These are phyloP conservation scores for Knufia petricola DNA, from an alignment of 2,329 filamentous ascomycete species.

Conservation along the genomic window DNA sequence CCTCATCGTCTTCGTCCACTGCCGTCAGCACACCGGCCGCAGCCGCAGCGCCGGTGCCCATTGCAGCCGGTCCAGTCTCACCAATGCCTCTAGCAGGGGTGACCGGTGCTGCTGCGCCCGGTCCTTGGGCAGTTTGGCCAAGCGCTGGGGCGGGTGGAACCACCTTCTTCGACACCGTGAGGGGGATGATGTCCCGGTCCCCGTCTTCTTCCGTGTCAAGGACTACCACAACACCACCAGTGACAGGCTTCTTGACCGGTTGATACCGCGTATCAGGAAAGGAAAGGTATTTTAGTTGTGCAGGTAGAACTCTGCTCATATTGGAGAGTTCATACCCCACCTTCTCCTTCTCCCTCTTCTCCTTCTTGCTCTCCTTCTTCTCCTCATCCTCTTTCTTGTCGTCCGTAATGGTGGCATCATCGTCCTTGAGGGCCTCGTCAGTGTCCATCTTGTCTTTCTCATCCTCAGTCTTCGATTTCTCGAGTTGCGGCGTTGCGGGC, in stretches of 20 bases:
- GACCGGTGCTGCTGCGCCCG: slow-evolving; percentile 21
- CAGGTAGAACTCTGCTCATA: slow-evolving; percentile 87
- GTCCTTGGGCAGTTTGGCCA: slow-evolving; percentile 20
- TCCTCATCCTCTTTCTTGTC: slow-evolving; percentile 41
- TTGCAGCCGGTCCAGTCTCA: slow-evolving; percentile 46
- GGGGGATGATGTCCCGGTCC: slow-evolving; percentile 70
- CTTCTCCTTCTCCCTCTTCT: slow-evolving; percentile 87
- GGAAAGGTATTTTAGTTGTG: slow-evolving; percentile 89
- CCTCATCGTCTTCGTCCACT: slow-evolving; percentile 61
- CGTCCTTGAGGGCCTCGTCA: slow-evolving; percentile 46
- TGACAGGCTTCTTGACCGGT: slow-evolving; percentile 88
- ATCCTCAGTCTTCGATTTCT: slow-evolving; percentile 28
- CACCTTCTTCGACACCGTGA: slow-evolving; percentile 73
- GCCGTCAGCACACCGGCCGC: slow-evolving; percentile 75
- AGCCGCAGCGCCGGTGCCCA: slow-evolving; percentile 50
- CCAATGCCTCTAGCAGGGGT: slow-evolving; percentile 22
- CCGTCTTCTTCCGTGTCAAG: slow-evolving; percentile 73
- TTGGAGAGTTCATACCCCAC: slow-evolving; percentile 92
- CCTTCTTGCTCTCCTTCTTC: slow-evolving; percentile 50
- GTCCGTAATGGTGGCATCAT: slow-evolving; percentile 46
- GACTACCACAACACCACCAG: slow-evolving; percentile 86
- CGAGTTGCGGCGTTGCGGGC: slow-evolving; percentile 61
- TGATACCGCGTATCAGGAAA: slow-evolving; percentile 85
- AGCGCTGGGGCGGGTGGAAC: slow-evolving; percentile 27
- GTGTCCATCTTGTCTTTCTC: slow-evolving; percentile 64